Conservation (phyloP, 2,329 filamentous ascomycete genomes). For the Fusarium sp. region DNA sequence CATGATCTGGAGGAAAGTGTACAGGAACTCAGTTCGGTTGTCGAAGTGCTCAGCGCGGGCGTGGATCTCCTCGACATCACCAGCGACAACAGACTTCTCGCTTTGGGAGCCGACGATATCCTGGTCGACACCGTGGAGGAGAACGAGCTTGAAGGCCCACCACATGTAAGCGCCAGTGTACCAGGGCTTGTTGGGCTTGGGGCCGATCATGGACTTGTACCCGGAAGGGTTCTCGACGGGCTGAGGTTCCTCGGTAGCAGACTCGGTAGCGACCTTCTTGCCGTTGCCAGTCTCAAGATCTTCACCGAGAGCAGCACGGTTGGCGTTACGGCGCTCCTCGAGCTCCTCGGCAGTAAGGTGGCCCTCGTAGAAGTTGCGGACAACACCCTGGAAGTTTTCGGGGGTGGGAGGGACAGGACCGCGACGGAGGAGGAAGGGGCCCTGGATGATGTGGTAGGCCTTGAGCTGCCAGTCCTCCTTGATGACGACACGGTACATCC, state of each 20-base stretch:
- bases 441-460: constrained; percentile 63
- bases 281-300: constrained; percentile 44
- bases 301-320: constrained; percentile 29
- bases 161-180: constrained; percentile 56
- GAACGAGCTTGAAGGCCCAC: constrained; percentile 57
- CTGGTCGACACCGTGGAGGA: constrained; percentile 61
- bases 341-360: constrained; percentile 66
- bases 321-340: constrained; percentile 53
- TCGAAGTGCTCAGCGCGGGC: constrained; percentile 68
- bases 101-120: constrained; percentile 54
- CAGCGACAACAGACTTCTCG: constrained; percentile 58
- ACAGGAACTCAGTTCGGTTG: constrained; percentile 71
- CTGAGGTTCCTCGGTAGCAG: constrained; percentile 70
- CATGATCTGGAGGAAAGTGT: constrained; percentile 69
- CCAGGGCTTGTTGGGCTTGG: constrained; percentile 57
- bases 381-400: constrained; percentile 53
- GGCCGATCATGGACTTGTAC: constrained; percentile 52
- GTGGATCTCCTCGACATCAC: constrained; percentile 66
- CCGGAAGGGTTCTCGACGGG: constrained; percentile 45
- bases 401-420: constrained; percentile 54
- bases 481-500: constrained; percentile 68
- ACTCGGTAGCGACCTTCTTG: constrained; percentile 42
- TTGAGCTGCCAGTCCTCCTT: constrained; percentile 70
- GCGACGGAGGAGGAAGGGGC: constrained; percentile 63
- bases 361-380: constrained; percentile 68